A percentile compares a stretch with the other conserved stretches of the same genome.
These are phyloP conservation scores for Penicillium subrubescens DNA, from an alignment of 495 filamentous ascomycete genomes.

Conservation along the genomic window DNA sequence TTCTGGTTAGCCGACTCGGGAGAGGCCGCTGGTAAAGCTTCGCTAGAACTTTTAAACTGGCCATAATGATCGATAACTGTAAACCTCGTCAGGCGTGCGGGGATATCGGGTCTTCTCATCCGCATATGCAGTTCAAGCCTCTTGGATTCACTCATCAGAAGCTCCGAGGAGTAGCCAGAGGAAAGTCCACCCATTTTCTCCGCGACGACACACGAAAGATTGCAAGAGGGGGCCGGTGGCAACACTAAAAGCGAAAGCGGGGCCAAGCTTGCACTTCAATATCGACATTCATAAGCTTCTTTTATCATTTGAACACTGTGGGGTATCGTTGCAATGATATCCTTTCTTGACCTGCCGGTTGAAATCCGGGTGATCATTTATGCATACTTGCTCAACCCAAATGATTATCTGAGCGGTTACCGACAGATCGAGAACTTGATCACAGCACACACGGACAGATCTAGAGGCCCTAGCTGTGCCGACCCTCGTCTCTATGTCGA, in stretches of 20 bases:
- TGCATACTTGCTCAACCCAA: constrained; percentile 15
- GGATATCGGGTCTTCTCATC: background rate
- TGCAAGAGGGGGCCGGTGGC: constrained; percentile 10
- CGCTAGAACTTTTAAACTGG: background rate
- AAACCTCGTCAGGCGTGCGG: background rate
- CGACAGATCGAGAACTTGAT: constrained; percentile 9
- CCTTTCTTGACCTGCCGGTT: constrained; percentile 17
- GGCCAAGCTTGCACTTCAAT: background rate
- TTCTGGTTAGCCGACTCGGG: background rate
- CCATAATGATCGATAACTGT: background rate
- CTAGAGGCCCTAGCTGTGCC: constrained; percentile 15
- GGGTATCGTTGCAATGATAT: constrained; percentile 1
- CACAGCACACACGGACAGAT: constrained; percentile 11
- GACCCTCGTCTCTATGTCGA: constrained; percentile 16
- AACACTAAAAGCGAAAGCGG: constrained; percentile 7
- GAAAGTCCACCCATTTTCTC: constrained; percentile 2
- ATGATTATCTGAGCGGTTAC: constrained; percentile 21
- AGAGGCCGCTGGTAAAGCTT: background rate
- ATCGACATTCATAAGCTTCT: background rate
- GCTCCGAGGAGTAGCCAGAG: background rate
- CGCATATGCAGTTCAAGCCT: constrained; percentile 4
- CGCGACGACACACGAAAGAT: background rate
- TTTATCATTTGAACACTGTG: background rate
- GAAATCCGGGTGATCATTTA: constrained; percentile 23
- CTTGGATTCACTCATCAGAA: background rate